Conservation (phyloP, 1,284 basidiomycete genomes). For the Cutaneotrichosporon sp. region DNA sequence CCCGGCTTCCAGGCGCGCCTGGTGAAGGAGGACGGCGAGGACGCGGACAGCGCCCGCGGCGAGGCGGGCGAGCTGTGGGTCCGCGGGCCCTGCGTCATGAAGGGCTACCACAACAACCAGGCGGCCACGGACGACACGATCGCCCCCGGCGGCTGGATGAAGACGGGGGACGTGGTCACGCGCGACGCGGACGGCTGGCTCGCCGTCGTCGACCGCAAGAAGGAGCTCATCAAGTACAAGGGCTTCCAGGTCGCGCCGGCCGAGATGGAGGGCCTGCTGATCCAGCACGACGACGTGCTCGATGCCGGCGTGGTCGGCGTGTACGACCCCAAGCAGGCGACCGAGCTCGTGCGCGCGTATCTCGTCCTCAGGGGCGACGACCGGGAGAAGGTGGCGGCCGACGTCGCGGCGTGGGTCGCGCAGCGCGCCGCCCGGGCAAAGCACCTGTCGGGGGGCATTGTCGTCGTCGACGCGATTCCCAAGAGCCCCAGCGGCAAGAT, state of each 20-base stretch:
- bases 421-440: constrained; percentile 58
- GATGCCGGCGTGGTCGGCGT: constrained; percentile 74
- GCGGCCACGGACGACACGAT: constrained; percentile 12
- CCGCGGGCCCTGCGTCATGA: constrained; percentile 64
- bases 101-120: constrained; percentile 20
- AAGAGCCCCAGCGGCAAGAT: constrained; percentile 51
- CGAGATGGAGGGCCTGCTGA: constrained; percentile 72
- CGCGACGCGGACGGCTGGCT: constrained; percentile 63
- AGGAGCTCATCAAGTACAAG: constrained; percentile 80
- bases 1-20: constrained; percentile 77
- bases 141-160: constrained; percentile 65
- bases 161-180: constrained; percentile 74
- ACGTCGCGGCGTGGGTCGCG: constrained; percentile 65
- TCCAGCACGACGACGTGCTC: constrained; percentile 68
- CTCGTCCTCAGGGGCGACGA: constrained; percentile 2
- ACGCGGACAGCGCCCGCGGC: constrained; percentile 55
- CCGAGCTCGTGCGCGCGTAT: constrained; percentile 40
- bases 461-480: constrained; percentile 55
- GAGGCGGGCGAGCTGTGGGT: constrained; percentile 78
- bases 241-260: constrained; percentile 72
- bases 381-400: constrained; percentile 52
- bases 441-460: constrained; percentile 56
- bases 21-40: constrained; percentile 55
- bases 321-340: constrained; percentile 63
- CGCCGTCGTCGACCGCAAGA: constrained; percentile 58